phyloP scores from a whole-genome alignment of 352 stramenopile species.

The Phytopythium delawarense region DNA sequence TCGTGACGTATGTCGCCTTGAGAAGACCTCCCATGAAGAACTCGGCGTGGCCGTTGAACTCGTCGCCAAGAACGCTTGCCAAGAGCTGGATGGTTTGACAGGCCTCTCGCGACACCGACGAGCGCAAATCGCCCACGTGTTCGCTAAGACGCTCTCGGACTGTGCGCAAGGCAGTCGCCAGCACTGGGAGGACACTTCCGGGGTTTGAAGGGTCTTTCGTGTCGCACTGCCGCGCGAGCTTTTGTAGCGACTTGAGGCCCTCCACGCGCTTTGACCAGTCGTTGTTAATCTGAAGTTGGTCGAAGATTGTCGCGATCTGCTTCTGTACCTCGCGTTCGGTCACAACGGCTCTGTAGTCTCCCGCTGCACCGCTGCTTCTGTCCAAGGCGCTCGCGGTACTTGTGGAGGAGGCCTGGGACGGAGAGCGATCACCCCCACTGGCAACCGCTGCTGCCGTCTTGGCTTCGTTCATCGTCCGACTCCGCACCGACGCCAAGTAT shows the following conservation, averaged over 20 bases:
- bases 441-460: constrained; percentile 15
- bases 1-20: constrained; percentile 86
- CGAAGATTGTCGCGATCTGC: constrained; percentile 44
- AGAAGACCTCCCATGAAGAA: constrained; percentile 63
- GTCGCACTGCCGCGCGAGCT: constrained; percentile 42
- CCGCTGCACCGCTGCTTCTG: constrained; percentile 4
- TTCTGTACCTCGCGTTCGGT: constrained; percentile 60
- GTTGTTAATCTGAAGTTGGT: constrained; percentile 59
- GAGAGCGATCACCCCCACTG: constrained; percentile 25
- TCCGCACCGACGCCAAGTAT: constrained; percentile 46
- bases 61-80: constrained; percentile 52
- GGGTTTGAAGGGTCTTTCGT: constrained; percentile 21
- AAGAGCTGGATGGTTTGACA: constrained; percentile 68
- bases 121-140: constrained; percentile 77
- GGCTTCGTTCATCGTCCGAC: constrained; percentile 32
- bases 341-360: constrained; percentile 8
- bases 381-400: constrained; percentile 27
- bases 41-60: constrained; percentile 78
- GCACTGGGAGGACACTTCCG: constrained; percentile 7
- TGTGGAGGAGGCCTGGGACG: constrained; percentile 35
- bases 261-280: constrained; percentile 80
- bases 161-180: constrained; percentile 41
- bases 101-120: constrained; percentile 69
- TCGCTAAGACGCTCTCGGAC: constrained; percentile 65
- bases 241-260: constrained; percentile 55